phyloP scores from a whole-genome alignment of 108 stramenopile genomes.

The Ochromonas danica region DNA sequence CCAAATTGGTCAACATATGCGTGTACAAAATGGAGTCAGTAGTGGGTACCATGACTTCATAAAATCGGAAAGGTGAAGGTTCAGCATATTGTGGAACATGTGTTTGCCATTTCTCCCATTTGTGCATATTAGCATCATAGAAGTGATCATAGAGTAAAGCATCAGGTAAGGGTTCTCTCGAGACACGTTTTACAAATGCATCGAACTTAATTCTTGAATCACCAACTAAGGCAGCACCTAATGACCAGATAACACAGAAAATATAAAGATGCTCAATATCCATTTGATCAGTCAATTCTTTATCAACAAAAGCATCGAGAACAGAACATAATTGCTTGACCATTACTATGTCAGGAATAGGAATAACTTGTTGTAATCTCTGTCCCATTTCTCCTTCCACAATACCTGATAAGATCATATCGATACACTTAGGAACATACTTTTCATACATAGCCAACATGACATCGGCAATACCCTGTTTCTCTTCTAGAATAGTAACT shows the following conservation, averaged over 20 bases:
- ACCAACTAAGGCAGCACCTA: slow-evolving; percentile 59
- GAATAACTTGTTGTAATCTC: slow-evolving; percentile 61
- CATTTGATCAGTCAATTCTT: slow-evolving; percentile 36
- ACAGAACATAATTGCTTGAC: slow-evolving; percentile 65
- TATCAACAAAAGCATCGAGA: slow-evolving; percentile 57
- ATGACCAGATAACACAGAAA: slow-evolving; percentile 59
- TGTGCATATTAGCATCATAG: slow-evolving; percentile 48
- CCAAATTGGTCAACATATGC: slow-evolving; percentile 53
- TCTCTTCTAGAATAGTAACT: slow-evolving; percentile 31
- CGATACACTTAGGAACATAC: slow-evolving; percentile 59
- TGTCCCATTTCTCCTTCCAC: slow-evolving; percentile 61
- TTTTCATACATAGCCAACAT: slow-evolving; percentile 58
- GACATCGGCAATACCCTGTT: slow-evolving; percentile 36
- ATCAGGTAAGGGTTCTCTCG: slow-evolving; percentile 48
- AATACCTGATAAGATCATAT: slow-evolving; percentile 63
- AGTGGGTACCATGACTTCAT: slow-evolving; percentile 68
- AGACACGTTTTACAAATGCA: slow-evolving; percentile 53
- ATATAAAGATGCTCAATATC: slow-evolving; percentile 55
- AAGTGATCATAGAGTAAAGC: slow-evolving; percentile 52
- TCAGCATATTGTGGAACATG: slow-evolving; percentile 59
- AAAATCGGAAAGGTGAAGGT: slow-evolving; percentile 63
- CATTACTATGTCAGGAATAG: slow-evolving; percentile 61
- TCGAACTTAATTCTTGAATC: slow-evolving; percentile 54
- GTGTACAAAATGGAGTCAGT: slow-evolving; percentile 63
- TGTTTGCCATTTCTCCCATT: slow-evolving; percentile 61